Base-by-base conservation (phyloP, 148 eudicot genomes). In the Amaranthus cruentus region DNA sequence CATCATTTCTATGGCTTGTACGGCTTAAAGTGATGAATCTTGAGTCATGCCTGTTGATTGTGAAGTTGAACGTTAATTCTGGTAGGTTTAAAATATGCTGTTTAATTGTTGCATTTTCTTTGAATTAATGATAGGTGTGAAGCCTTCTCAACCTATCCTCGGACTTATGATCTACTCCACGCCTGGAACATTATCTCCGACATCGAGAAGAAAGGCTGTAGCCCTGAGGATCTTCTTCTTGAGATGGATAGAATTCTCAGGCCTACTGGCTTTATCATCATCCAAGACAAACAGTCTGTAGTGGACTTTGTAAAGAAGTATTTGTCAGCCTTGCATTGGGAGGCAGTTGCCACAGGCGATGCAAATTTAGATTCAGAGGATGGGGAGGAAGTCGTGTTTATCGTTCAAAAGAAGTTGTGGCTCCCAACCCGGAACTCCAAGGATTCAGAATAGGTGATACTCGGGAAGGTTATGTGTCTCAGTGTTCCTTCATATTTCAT, bases 91-190 rank as follows among this genome's bases (percentile, higher is more conserved):
- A 55, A n/a, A 7, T 10, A 1, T 11, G 59, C 49, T 55, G 14
- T 13, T 62, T 21, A 3, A 55, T 66, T 52, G 59, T 58, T 68
- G 42, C 3, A 46, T 59, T 58, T 21, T 70, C 2, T 21, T 53
- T 57, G 46, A 42, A 3, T 61, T 14, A 43, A 57, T 38, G 5
- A 53, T 68, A 95, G 99, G 99, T 95, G 99, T 81, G 99, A 95
- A 78, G 90, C 97, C 68, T 95, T 81, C 92, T 95, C 99, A 55
- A 95, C 99, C 11, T 95, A 95, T 76, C 99, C 99, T 49, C 86
- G 99, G 71, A 95, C 99, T 4, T 95, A 95, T 44, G 99, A 95
- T 84, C 91, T 95, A 70, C 94, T 95, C 79, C 99, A 95, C 74
- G 99, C 99, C 21, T 92, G 96, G 96, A 92, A 88, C 15, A 81